Conservation (phyloP, 345 rosid genomes). For the Limnanthes douglasii region DNA sequence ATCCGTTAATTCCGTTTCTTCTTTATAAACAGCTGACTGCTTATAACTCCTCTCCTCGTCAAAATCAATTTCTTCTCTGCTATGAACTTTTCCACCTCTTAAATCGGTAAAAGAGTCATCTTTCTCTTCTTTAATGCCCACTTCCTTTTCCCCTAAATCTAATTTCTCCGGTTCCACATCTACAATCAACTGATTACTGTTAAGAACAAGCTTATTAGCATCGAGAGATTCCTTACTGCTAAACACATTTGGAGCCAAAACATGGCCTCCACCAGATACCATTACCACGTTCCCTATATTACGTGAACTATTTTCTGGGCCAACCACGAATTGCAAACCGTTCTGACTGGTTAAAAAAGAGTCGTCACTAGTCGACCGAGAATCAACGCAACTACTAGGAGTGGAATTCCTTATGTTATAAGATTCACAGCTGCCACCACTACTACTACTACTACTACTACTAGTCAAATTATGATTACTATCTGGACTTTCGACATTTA, state of each 20-base stretch:
- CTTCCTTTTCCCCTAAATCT: conserved; percentile 5
- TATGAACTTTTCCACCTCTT: conserved; percentile 38
- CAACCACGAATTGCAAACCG: conserved; percentile 5
- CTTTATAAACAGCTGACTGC: conserved; percentile 31
- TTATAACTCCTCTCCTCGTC: conserved; percentile 55
- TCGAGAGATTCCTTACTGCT: conserved; percentile 44
- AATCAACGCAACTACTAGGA: conserved; percentile 13
- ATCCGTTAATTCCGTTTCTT: conserved; percentile 45
- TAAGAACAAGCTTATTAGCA: conserved; percentile 84
- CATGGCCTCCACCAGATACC: conserved; percentile 11
- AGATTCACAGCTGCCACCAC: conserved; percentile 6
- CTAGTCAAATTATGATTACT: conserved; percentile 14
- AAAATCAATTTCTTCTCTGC: conserved; percentile 25
- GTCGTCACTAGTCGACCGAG: conserved; percentile 8
- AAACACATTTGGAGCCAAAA: conserved; percentile 42
- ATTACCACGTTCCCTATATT: not conserved
- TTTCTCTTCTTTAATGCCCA: conserved; percentile 17
- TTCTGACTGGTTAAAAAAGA: conserved; percentile 5
- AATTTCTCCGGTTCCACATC: conserved; percentile 15
- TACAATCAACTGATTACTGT: conserved; percentile 22
- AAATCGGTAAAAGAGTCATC: conserved; percentile 8
- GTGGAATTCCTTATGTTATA: conserved; percentile 9
- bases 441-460: conserved; percentile 9
- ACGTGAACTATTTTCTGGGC: conserved; percentile 8
- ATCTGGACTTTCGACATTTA: conserved; percentile 13